Percentiles rank a stretch among this genome's conserved stretches.
phyloP scores from a whole-genome alignment of 1,284 basidiomycete species.

The Rhodotorula glutinis region DNA sequence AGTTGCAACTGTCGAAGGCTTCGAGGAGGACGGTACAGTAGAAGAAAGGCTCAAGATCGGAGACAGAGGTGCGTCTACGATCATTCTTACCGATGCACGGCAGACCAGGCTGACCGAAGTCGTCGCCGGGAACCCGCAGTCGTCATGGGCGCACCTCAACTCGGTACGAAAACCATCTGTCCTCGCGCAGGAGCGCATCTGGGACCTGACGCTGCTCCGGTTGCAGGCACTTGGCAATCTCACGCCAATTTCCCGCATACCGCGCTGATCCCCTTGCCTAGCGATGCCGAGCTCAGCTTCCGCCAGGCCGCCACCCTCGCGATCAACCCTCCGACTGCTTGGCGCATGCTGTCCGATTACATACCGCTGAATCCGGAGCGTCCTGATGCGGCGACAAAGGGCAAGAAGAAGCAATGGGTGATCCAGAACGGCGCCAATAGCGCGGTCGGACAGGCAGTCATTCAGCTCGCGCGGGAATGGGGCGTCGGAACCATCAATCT shows the following conservation, averaged over 20 bases:
- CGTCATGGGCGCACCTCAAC: slow-evolving; percentile 63
- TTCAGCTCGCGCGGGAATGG: slow-evolving; percentile 43
- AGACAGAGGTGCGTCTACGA: slow-evolving; percentile 57
- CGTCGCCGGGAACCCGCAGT: slow-evolving; percentile 49
- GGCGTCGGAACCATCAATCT: slow-evolving; percentile 73
- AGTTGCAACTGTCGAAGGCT: slow-evolving; percentile 62
- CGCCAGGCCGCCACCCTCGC: slow-evolving; percentile 70
- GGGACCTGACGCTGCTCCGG: not conserved
- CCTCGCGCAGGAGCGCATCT: not conserved
- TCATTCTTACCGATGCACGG: no score
- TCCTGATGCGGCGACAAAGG: not conserved
- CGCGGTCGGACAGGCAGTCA: slow-evolving; percentile 51
- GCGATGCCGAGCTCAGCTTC: slow-evolving; percentile 40
- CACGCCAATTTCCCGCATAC: slow-evolving; percentile 56
- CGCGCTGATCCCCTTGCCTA: slow-evolving; percentile 64
- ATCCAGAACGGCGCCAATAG: slow-evolving; percentile 82
- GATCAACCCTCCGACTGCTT: slow-evolving; percentile 77
- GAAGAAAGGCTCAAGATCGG: slow-evolving; percentile 56
- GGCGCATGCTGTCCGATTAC: slow-evolving; percentile 72
- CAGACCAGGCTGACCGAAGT: not conserved
- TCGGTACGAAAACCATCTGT: slow-evolving; percentile 29
- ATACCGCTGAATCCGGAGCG: slow-evolving; percentile 62
- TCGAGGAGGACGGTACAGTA: slow-evolving; percentile 49
- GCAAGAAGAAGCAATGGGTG: slow-evolving; percentile 55
- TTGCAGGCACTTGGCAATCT: slow-evolving; percentile 71